Evolutionary conservation across 2,329 filamentous ascomycete species (phyloP), one percentile per base, ranked within the genome.

Genomic region (Talaromyces marneffei): DNA sequence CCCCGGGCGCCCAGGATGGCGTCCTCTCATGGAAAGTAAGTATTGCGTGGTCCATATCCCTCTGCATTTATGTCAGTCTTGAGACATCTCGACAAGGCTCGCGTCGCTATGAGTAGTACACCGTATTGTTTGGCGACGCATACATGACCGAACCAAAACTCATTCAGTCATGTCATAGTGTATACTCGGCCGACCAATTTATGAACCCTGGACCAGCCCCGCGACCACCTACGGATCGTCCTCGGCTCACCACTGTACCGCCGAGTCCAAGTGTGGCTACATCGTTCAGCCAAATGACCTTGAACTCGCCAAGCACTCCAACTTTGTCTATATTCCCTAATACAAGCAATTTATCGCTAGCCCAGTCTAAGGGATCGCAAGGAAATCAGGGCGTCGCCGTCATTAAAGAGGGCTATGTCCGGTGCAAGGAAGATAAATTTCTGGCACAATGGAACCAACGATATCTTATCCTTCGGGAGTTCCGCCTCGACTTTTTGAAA

Each of bases 191-290:
- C 63, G 82, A 84, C 65, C 84, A 87, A 69, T 97, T 97, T 80
- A 95, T 97, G 90, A 97, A 97, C 77, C 92, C 94, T 65, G 92
- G 94, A 66, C 93, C 94, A 69, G 93, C 94, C 67, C 94, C 94
- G 66, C 88, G 90, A 70, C 93, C 94, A 64, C 94, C 93, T 20
- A 87, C 84, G 63, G 90, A 94, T 71, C 86, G 90, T 70, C 90
- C 92, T 64, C 88, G 90, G 71, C 85, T 96, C 67, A 87, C 87
- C 88, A 64, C 89, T 85, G 72, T 84, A 86, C 64, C 80, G 69
- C 90, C 87, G 73, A 81, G 90, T 23, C 86, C 88, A 16, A 88
- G 87, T 65, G 92, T 87, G 77, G 69, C 73, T 25, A 91, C 93
- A 81, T 88, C 88, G 62, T 79, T 79, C 62, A 71, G 71, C 55